These are phyloP conservation scores for Fusarium acutatum DNA, from an alignment of 2,329 filamentous ascomycete species.

Conservation along the genomic window DNA sequence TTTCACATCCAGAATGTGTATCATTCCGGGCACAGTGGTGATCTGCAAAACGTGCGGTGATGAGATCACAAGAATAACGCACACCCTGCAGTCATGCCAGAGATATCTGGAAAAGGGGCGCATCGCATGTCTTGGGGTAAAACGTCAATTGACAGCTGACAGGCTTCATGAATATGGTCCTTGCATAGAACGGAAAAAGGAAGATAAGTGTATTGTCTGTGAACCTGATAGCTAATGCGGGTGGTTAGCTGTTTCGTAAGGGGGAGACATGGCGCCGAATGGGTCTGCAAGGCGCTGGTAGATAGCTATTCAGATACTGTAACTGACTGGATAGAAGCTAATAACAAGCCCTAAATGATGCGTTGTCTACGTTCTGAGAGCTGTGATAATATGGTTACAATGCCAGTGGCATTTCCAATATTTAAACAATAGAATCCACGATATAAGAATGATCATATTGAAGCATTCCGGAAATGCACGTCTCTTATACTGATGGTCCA, in stretches of 20 bases:
- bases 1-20: neutral
- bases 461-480: fast-evolving
- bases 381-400: fast-evolving
- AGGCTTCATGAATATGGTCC: fast-evolving
- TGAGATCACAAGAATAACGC: neutral
- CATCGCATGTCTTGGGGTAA: neutral
- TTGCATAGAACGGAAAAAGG: neutral
- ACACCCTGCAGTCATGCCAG: neutral
- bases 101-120: neutral
- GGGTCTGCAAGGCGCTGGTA: fast-evolving
- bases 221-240: fast-evolving
- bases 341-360: fast-evolving
- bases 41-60: neutral
- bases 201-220: neutral
- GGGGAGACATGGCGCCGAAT: neutral
- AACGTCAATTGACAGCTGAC: neutral
- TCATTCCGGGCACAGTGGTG: neutral
- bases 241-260: neutral
- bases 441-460: fast-evolving
- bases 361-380: fast-evolving
- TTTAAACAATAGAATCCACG: neutral
- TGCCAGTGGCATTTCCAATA: neutral
- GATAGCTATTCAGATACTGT: neutral
- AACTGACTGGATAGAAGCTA: neutral
- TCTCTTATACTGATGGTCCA: neutral